Evolutionary conservation across 192 early-diverging fungal species (phyloP).

Genomic region (Linnemannia exigua): DNA sequence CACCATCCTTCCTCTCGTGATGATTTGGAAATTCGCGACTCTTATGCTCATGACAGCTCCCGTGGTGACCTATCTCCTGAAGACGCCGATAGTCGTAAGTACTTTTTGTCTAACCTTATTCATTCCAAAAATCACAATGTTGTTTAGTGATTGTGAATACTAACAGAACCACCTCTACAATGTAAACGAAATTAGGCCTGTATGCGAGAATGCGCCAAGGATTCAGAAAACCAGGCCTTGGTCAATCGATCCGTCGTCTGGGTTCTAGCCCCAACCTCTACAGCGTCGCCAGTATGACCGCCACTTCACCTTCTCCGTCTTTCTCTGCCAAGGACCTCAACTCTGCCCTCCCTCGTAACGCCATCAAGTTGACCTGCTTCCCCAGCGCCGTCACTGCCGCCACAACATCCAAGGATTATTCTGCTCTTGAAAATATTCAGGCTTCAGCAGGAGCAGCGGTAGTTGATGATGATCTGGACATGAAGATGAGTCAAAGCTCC

Average conservation of each 20-base stretch:
- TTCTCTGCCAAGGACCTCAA: conserved; percentile 2
- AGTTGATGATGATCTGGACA: conserved; percentile 17
- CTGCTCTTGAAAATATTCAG: no score
- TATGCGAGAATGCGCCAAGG: conserved; percentile 27
- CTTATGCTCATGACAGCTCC: conserved; percentile 5
- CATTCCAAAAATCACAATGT: not conserved
- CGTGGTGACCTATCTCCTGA: conserved; percentile 15
- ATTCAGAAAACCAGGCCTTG: conserved; percentile 5
- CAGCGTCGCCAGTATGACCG: not conserved
- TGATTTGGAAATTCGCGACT: not conserved
- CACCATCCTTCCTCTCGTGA: conserved; percentile 10
- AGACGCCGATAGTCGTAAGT: conserved; percentile 31
- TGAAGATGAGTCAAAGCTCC: conserved; percentile 34
- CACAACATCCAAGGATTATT: conserved; percentile 21
- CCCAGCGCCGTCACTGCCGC: not conserved
- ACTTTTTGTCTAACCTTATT: not conserved
- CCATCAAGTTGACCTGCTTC: conserved; percentile 48
- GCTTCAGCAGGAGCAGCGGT: not conserved
- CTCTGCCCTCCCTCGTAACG: not conserved
- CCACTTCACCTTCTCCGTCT: not conserved
- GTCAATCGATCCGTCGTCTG: not conserved
- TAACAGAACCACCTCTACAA: not conserved
- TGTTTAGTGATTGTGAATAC: not conserved
- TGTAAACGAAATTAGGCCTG: not conserved
- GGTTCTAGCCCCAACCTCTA: conserved; percentile 11